Evolutionary conservation across 2,329 filamentous ascomycete species (phyloP).

Genomic region (Ilyonectria robusta): DNA sequence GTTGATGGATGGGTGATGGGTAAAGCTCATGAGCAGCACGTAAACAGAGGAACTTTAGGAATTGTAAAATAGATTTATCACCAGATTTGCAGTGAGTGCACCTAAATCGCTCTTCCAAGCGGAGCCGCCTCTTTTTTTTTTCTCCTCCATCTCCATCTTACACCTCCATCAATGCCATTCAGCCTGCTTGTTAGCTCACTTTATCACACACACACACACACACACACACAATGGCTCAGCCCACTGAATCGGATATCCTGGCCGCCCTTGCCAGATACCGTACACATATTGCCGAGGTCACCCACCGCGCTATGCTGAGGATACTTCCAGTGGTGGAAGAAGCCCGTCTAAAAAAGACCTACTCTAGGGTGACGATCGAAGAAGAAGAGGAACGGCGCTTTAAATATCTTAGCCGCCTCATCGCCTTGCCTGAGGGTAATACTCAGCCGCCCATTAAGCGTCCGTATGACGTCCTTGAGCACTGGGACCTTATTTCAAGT

Average conservation of each 20-base stretch:
- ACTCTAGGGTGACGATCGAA: background rate
- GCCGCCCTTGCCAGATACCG: background rate
- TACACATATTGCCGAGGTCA: background rate
- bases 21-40: background rate
- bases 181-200: background rate
- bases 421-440: background rate
- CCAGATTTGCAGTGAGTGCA: background rate
- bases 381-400: background rate
- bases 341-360: background rate
- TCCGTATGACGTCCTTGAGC: background rate
- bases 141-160: background rate
- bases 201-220: background rate
- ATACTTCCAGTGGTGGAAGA: background rate
- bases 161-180: background rate
- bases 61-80: background rate
- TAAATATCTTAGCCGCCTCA: background rate
- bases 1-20: background rate
- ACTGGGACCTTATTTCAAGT: background rate
- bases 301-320: background rate
- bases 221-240: background rate
- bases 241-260: background rate
- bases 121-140: background rate
- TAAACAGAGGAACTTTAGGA: slow-evolving; percentile 1
- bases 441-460: background rate
- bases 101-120: background rate